phyloP scores from a whole-genome alignment of 1,139 yeast genomes.

The Pichia sp. region DNA sequence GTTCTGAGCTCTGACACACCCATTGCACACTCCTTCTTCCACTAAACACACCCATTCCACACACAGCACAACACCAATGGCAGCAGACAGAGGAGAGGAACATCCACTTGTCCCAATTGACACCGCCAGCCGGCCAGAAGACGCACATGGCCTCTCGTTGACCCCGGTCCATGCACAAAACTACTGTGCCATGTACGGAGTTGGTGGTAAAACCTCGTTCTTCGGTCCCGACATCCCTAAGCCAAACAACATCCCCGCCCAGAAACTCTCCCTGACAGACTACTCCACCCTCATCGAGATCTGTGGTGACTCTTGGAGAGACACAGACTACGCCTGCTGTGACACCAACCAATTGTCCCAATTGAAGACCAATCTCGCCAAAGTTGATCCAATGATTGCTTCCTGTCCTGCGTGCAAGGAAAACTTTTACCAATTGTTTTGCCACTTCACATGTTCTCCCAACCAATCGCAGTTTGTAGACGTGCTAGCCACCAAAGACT shows the following conservation, averaged over 20 bases:
- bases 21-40: too few relatives aligned
- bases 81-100: background rate
- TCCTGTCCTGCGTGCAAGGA: slow-evolving; percentile 94
- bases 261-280: slow-evolving; percentile 35
- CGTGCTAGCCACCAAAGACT: slow-evolving; percentile 52
- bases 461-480: slow-evolving; percentile 75
- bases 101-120: background rate
- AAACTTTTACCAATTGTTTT: slow-evolving; percentile 82
- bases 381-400: slow-evolving; percentile 76
- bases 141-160: background rate
- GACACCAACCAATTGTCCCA: slow-evolving; percentile 46
- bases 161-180: slow-evolving; percentile 30
- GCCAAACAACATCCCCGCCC: slow-evolving; percentile 51
- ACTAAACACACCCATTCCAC: too few relatives aligned
- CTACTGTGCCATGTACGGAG: slow-evolving; percentile 57
- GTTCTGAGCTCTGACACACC: too few relatives aligned
- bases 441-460: slow-evolving; percentile 90
- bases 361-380: slow-evolving; percentile 56
- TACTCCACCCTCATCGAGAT: slow-evolving; percentile 48
- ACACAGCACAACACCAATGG: too few relatives aligned
- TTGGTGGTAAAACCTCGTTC: slow-evolving; percentile 73
- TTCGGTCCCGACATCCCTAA: slow-evolving; percentile 86
- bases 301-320: slow-evolving; percentile 71
- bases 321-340: slow-evolving; percentile 49
- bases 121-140: too few relatives aligned